Evolutionary conservation across 2,329 filamentous ascomycete genomes (phyloP).

Genomic region (Calonectria naviculata): DNA sequence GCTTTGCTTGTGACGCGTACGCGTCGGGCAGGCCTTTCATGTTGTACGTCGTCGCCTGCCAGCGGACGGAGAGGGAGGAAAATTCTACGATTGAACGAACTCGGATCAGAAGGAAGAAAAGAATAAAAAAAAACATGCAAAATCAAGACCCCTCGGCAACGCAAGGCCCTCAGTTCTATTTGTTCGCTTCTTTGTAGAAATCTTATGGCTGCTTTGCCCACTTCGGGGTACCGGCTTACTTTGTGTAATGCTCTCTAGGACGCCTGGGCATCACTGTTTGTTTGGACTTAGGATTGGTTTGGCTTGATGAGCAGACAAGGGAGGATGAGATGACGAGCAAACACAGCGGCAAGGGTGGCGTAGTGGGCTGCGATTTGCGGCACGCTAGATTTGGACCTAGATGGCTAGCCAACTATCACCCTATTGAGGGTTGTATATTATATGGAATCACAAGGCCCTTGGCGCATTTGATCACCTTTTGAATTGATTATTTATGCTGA

Average conservation of each 20-base stretch:
- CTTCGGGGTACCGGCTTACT: neutral
- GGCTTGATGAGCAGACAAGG: slow-evolving; percentile 4
- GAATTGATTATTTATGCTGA: neutral
- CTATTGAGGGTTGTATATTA: slow-evolving; percentile 28
- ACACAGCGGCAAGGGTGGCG: neutral
- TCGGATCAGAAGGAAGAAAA: slow-evolving; percentile 31
- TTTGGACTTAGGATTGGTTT: slow-evolving; percentile 13
- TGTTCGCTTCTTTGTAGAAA: slow-evolving; percentile 32
- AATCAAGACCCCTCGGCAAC: slow-evolving; percentile 19
- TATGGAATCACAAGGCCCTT: slow-evolving; percentile 22
- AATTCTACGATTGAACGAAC: slow-evolving; percentile 41
- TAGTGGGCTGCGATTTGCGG: neutral
- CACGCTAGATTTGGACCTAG: neutral
- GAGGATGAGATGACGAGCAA: neutral
- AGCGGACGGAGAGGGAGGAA: slow-evolving; percentile 29
- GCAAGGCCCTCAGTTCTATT: slow-evolving; percentile 22
- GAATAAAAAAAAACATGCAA: slow-evolving; percentile 20
- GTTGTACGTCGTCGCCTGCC: slow-evolving; percentile 32
- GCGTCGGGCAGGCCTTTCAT: slow-evolving; percentile 41
- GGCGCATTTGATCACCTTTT: slow-evolving; percentile 4
- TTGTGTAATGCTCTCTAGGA: slow-evolving; percentile 7
- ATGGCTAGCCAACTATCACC: neutral
- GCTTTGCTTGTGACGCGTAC: slow-evolving; percentile 28
- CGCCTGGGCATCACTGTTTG: neutral
- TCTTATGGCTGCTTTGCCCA: slow-evolving; percentile 1